phyloP scores from a whole-genome alignment of 495 filamentous ascomycete species.

The Cercophora scortea region DNA sequence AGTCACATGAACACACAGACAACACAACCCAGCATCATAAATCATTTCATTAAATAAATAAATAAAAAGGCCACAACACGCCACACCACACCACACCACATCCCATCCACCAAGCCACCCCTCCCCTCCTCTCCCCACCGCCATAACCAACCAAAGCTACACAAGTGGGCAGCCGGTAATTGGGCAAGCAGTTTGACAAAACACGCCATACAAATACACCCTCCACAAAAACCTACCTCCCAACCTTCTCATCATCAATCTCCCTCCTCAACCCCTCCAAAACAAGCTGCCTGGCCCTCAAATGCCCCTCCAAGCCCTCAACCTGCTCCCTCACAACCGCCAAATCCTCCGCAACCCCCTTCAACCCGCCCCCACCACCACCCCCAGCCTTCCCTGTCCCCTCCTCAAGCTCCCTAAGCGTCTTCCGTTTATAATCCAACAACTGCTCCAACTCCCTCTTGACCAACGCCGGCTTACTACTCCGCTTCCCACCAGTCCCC shows the following conservation, averaged over 20 bases:
- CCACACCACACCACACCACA: no score
- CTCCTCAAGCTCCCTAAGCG: slow-evolving; percentile 65
- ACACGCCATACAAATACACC: not conserved
- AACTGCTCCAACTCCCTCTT: slow-evolving; percentile 91
- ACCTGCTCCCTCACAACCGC: slow-evolving; percentile 71
- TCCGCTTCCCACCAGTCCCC: slow-evolving; percentile 40
- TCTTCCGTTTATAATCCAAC: slow-evolving; percentile 67
- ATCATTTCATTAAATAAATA: no score
- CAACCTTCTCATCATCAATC: slow-evolving; percentile 58
- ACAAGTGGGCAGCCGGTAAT: no score
- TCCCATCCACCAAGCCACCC: no score
- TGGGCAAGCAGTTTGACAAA: no score
- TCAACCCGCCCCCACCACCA: slow-evolving; percentile 52
- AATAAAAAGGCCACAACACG: no score
- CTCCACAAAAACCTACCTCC: slow-evolving; percentile 19
- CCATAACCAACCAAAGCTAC: no score
- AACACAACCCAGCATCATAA: no score
- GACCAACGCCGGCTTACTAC: slow-evolving; percentile 72
- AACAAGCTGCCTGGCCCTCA: slow-evolving; percentile 51
- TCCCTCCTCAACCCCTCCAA: slow-evolving; percentile 49
- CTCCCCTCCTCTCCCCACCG: no score
- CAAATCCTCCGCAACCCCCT: slow-evolving; percentile 59
- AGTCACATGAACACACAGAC: no score
- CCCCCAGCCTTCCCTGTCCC: slow-evolving; percentile 58
- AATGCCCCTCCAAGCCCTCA: slow-evolving; percentile 56